Evolutionary conservation across 352 stramenopile species (phyloP), one percentile per base, ranked within the genome.

Genomic region (Phytopythium boreale): DNA sequence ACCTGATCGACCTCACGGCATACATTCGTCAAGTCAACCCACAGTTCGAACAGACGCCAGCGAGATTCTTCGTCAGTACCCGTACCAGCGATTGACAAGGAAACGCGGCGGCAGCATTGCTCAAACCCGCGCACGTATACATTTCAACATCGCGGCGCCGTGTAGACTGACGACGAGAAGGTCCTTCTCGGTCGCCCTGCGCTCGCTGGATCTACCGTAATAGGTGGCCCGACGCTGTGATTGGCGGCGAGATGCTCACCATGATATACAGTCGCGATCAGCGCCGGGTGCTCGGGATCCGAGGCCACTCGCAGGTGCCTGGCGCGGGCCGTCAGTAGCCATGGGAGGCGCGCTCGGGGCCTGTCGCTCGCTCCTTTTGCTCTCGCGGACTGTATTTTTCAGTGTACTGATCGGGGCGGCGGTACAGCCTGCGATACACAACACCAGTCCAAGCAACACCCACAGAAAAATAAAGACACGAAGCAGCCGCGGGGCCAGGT

Each of bases 381-480:
- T 58, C 51, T 43, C 31, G 17, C 22, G 46, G 46, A 31, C 46
- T 55, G 22, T 55, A n/a, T 36, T 55, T 52, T 22, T 36, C 47
- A 22, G 47, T 19, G 22, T 20, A 24, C 44, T 51, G 22, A 53
- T 53, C 22, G 22, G 11, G 11, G 8, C 22, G 22, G n/a, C 22
- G 22, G 46, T 29, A 34, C 46, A 31, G 46, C 22, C 11, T 8
- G 47, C 22, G 47, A 53, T 53, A 31, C 47, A 53, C 47, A 8
- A 15, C 29, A 7, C 20, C 4, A 34, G 20, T 29, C 34, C 34
- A 19, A 59, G 24, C 36, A 46, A 39, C 55, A 60, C 55, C 55
- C 36, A 36, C 36, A 37, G 24, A 62, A 62, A 62, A 43, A 20
- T 53, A 62, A 53, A 62, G 56, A 62, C 56, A 53, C 41, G 56